These are phyloP conservation scores for Oryza glumipatula DNA, from an alignment of 176 grass and related monocot species.

Conservation along the genomic window DNA sequence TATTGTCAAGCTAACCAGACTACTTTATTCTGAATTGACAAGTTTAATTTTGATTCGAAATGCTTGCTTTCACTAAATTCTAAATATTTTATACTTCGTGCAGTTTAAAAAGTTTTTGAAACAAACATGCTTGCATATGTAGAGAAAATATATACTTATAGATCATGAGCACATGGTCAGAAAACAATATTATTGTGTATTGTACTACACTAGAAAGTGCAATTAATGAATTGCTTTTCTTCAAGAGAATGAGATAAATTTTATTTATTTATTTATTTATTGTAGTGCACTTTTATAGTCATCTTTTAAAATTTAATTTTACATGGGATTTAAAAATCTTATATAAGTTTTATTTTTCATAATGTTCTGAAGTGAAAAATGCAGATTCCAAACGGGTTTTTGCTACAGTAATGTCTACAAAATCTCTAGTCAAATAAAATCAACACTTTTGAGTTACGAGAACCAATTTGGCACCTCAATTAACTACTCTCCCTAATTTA, in stretches of 20 bases:
- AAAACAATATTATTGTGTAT: not conserved
- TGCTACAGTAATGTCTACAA: not conserved
- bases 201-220: not conserved
- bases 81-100: not conserved
- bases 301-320: too few species aligned
- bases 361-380: not conserved
- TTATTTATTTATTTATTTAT: too few species aligned
- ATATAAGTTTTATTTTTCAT: not conserved
- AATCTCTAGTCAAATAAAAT: not conserved
- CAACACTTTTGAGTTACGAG: not conserved
- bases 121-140: not conserved
- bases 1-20: not conserved
- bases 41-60: not conserved
- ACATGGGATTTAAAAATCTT: not conserved
- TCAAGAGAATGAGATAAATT: not conserved
- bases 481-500: not conserved
- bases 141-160: too few species aligned
- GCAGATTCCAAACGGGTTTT: not conserved
- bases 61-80: not conserved
- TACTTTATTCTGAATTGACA: not conserved
- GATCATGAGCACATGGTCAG: not conserved
- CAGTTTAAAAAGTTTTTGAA: not conserved
- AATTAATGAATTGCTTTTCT: not conserved
- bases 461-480: not conserved
- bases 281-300: not conserved